phyloP scores from a whole-genome alignment of 345 rosid genomes.

The Erucastrum elatum region DNA sequence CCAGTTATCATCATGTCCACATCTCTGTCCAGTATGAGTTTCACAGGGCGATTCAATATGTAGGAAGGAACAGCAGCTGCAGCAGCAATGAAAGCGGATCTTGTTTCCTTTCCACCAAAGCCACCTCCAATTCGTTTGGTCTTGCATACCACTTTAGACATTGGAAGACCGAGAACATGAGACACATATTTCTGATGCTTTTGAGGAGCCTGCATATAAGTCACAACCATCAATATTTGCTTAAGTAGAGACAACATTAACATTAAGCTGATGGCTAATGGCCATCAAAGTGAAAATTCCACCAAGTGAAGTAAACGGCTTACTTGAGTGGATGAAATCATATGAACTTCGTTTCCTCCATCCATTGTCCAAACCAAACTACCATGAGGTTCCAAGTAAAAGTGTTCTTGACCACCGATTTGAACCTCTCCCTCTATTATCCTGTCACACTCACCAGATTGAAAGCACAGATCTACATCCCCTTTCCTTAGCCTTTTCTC shows the following conservation, averaged over 20 bases:
- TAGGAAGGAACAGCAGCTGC: neutral
- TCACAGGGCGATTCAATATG: neutral
- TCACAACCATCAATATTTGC: neutral
- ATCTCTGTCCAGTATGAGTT: neutral
- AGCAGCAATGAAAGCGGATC: neutral
- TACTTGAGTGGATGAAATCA: constrained; percentile 1
- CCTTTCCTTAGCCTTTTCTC: neutral
- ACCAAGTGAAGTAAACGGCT: no score
- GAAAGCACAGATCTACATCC: neutral
- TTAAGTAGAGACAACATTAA: no score
- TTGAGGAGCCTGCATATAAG: neutral
- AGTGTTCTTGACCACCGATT: neutral
- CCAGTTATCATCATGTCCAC: neutral
- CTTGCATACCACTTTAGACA: neutral
- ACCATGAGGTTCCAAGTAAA: neutral
- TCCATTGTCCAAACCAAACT: neutral
- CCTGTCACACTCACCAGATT: neutral
- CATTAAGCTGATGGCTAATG: neutral
- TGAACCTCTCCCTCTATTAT: neutral
- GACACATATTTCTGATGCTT: neutral
- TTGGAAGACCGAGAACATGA: neutral
- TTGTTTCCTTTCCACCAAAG: neutral
- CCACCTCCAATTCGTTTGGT: neutral
- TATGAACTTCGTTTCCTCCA: neutral
- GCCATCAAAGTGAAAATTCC: no score